A percentile compares a stretch with the other conserved stretches of the same genome.
These are phyloP conservation scores for Apocynum venetum DNA, from an alignment of 257 asterid species.

Conservation along the genomic window DNA sequence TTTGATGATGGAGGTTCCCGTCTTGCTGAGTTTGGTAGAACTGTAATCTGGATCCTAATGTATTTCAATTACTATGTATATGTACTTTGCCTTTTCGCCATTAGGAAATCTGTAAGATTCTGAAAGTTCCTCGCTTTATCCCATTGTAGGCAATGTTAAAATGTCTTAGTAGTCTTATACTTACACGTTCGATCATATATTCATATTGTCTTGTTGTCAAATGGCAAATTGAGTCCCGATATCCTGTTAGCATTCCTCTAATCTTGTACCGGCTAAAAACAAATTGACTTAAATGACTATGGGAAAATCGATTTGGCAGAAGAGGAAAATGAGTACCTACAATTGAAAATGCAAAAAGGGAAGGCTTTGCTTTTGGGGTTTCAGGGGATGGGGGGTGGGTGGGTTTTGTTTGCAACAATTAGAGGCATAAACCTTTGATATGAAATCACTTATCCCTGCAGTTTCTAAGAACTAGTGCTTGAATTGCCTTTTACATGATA, in stretches of 20 bases:
- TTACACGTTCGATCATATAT: not conserved
- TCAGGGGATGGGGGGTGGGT: no score
- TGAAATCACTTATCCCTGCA: not conserved
- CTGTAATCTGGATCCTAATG: not conserved
- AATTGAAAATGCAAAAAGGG: not conserved
- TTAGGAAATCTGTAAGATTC: not conserved
- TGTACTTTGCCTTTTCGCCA: no score
- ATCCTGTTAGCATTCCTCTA: not conserved
- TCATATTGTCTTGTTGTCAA: constrained; percentile 2
- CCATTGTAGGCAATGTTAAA: not conserved
- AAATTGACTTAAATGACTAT: not conserved
- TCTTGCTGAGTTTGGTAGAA: not conserved
- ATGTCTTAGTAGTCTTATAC: not conserved
- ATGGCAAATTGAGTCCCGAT: not conserved
- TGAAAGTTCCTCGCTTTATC: not conserved
- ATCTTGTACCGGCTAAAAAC: not conserved
- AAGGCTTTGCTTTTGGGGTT: not conserved
- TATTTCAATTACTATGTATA: no score
- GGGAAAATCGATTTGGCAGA: not conserved
- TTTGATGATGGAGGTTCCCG: not conserved
- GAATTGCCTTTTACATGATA: not conserved
- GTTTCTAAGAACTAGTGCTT: not conserved
- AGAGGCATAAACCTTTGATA: not conserved
- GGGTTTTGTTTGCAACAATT: not conserved
- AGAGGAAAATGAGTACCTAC: not conserved